phyloP scores from a whole-genome alignment of 495 filamentous ascomycete genomes.

The Tuber magnatum region DNA sequence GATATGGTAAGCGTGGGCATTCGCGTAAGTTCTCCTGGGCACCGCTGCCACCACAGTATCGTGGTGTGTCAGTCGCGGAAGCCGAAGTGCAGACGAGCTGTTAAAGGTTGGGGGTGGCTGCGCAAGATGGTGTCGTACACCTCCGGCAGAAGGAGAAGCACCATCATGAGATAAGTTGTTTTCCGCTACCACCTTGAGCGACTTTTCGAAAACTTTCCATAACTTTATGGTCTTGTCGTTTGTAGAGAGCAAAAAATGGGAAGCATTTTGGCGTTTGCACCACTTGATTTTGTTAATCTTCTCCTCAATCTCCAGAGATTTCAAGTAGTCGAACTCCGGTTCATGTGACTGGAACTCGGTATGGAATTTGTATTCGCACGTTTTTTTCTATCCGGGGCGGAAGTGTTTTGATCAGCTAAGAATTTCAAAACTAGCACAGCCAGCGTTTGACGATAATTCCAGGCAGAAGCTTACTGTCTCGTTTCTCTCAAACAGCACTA shows the following conservation, averaged over 20 bases:
- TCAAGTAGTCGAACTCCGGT: slow-evolving; percentile 97
- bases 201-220: slow-evolving; percentile 99
- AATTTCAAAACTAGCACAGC: not conserved
- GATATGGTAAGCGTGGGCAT: slow-evolving; percentile 98
- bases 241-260: slow-evolving; percentile 94
- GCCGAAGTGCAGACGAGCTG: slow-evolving; percentile 72
- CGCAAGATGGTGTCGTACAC: slow-evolving; percentile 39
- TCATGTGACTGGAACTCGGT: slow-evolving; percentile 99
- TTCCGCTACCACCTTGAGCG: slow-evolving; percentile 94
- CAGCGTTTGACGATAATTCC: not conserved
- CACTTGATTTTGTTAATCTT: slow-evolving; percentile 99
- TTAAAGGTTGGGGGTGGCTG: slow-evolving; percentile 63
- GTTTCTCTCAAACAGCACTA: slow-evolving; percentile 95
- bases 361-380: slow-evolving; percentile 99
- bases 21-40: slow-evolving; percentile 89
- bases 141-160: slow-evolving; percentile 32
- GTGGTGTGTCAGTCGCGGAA: slow-evolving; percentile 92
- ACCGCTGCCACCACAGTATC: slow-evolving; percentile 98
- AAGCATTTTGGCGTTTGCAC: slow-evolving; percentile 95
- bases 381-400: slow-evolving; percentile 72
- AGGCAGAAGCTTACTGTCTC: slow-evolving; percentile 65
- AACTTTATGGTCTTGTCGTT: slow-evolving; percentile 99
- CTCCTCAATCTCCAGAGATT: slow-evolving; percentile 98
- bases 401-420: slow-evolving; percentile 10
- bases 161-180: slow-evolving; percentile 91